Conservation (phyloP, 306 rosid species). For the Rosa persica region DNA sequence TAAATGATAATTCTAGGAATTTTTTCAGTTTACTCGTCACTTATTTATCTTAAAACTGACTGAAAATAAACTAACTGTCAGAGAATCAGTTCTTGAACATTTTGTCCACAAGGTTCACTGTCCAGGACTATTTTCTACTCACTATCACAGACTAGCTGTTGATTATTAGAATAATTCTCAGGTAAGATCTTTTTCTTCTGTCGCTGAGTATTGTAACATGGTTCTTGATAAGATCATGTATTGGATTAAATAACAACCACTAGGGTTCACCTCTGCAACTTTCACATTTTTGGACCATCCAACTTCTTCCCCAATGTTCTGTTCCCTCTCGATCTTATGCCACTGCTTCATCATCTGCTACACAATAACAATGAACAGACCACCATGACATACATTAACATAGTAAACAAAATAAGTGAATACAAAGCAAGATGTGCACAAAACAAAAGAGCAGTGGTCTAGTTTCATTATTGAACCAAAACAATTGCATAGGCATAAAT, state of each 20-base stretch:
- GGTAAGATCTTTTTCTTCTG: conserved; percentile 38
- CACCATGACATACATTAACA: background rate
- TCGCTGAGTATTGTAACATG: conserved; percentile 8
- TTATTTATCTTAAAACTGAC: no score
- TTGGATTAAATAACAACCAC: background rate
- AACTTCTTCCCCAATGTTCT: conserved; percentile 77
- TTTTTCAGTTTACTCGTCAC: no score
- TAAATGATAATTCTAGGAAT: background rate
- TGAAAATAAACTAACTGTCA: conserved; percentile 26
- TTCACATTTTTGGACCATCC: conserved; percentile 94
- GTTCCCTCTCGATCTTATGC: conserved; percentile 92
- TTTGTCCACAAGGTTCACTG: conserved; percentile 77
- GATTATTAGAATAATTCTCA: conserved; percentile 59
- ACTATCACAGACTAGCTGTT: conserved; percentile 80
- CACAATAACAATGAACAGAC: conserved; percentile 21
- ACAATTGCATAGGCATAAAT: background rate
- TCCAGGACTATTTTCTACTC: conserved; percentile 88
- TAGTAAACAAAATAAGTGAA: background rate
- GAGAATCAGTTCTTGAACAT: conserved; percentile 84
- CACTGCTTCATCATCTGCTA: conserved; percentile 93
- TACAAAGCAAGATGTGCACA: background rate
- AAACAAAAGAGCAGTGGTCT: background rate
- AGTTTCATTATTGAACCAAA: background rate
- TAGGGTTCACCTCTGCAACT: conserved; percentile 79
- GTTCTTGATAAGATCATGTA: conserved; percentile 1